phyloP scores from a whole-genome alignment of 2,329 filamentous ascomycete genomes.

The Fusarium odoratissimum region DNA sequence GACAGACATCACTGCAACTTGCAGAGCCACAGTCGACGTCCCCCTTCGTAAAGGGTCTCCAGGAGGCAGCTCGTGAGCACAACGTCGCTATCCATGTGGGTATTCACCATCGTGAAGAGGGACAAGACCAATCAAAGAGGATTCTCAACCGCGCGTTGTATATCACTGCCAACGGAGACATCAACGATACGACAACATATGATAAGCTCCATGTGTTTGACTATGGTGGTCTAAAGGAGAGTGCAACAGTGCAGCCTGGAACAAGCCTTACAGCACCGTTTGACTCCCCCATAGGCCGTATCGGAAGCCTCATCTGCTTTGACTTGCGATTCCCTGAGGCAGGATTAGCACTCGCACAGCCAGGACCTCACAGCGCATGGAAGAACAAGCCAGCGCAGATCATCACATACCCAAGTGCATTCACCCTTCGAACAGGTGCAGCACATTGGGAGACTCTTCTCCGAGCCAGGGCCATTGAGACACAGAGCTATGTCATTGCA shows the following conservation, averaged over 20 bases:
- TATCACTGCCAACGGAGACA: conserved; percentile 58
- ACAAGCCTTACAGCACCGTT: conserved; percentile 74
- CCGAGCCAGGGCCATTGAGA: conserved; percentile 86
- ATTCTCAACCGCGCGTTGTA: conserved; percentile 66
- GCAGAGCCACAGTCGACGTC: conserved; percentile 73
- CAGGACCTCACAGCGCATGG: conserved; percentile 48
- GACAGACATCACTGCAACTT: conserved; percentile 76
- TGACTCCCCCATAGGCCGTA: conserved; percentile 75
- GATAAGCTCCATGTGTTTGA: conserved; percentile 95
- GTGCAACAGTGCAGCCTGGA: conserved; percentile 75
- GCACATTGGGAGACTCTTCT: conserved; percentile 89
- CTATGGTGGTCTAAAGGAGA: conserved; percentile 63
- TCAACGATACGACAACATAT: conserved; percentile 65
- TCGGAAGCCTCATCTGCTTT: conserved; percentile 89
- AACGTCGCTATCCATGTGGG: conserved; percentile 84
- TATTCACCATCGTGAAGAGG: conserved; percentile 75
- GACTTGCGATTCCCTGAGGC: conserved; percentile 88
- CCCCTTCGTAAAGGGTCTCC: conserved; percentile 81
- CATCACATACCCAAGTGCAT: conserved; percentile 88
- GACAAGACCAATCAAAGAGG: conserved; percentile 34
- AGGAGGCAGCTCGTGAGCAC: conserved; percentile 71
- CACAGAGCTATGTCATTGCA: conserved; percentile 87
- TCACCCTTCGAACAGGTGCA: conserved; percentile 85
- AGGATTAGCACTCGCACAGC: conserved; percentile 70
- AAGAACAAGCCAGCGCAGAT: conserved; percentile 69